These are phyloP conservation scores for Lodderomyces orthopsilosis DNA, from an alignment of 1,139 yeast species.

Conservation along the genomic window DNA sequence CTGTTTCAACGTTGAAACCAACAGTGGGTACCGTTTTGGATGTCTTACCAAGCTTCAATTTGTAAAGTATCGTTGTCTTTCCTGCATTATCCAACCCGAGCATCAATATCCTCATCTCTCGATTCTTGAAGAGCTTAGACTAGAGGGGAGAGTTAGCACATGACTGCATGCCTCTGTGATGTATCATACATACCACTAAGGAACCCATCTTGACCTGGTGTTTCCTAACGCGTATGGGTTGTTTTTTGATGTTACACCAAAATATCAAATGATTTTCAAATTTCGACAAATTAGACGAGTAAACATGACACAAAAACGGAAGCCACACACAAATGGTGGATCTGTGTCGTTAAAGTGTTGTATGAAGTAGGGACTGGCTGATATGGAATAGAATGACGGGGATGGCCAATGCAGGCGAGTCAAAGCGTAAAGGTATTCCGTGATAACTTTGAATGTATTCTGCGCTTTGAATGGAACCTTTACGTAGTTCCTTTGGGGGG, in stretches of 20 bases:
- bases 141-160: constrained; percentile 4
- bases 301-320: background rate
- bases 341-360: too few relatives aligned
- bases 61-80: constrained; percentile 75
- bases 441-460: too few relatives aligned
- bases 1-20: constrained; percentile 92
- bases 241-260: too few relatives aligned
- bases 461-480: too few relatives aligned
- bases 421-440: too few relatives aligned
- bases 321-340: too few relatives aligned
- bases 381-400: too few relatives aligned
- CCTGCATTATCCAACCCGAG: constrained; percentile 93
- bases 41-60: constrained; percentile 70
- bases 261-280: background rate
- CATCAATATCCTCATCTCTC: constrained; percentile 75
- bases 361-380: too few relatives aligned
- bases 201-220: constrained; percentile 11
- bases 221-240: background rate
- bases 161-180: background rate
- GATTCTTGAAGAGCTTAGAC: constrained; percentile 59
- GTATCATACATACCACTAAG: constrained; percentile 10
- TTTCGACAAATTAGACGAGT: background rate
- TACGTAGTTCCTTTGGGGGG: too few relatives aligned
- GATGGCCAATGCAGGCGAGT: too few relatives aligned
- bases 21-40: constrained; percentile 90